phyloP scores from a whole-genome alignment of 2,329 filamentous ascomycete species.

The Apiospora malaysiana region DNA sequence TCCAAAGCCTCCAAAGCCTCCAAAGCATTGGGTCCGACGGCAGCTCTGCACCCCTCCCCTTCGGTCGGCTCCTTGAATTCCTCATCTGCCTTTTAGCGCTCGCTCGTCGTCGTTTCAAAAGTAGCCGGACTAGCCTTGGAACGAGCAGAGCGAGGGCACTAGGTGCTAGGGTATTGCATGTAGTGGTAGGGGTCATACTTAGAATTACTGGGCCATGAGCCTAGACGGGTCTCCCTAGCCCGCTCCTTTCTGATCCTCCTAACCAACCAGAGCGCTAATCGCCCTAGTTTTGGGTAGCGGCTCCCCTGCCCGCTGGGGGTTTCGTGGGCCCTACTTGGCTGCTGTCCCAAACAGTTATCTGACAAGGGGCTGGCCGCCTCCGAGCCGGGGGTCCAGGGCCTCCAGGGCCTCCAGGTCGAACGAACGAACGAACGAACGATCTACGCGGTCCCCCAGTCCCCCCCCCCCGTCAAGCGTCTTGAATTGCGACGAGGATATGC shows the following conservation, averaged over 20 bases:
- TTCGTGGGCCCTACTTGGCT: constrained; percentile 8
- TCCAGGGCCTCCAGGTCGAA: too few species aligned
- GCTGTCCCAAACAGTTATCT: constrained; percentile 12
- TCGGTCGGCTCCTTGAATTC: background rate
- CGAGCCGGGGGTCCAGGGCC: background rate
- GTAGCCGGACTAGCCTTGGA: background rate
- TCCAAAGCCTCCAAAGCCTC: background rate
- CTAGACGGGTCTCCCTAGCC: constrained; percentile 1
- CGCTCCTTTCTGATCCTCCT: too few species aligned
- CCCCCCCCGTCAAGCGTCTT: background rate
- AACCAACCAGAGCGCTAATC: constrained; percentile 1
- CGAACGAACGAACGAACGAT: background rate
- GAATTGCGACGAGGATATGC: background rate
- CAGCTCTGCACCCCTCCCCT: too few species aligned
- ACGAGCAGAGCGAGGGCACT: background rate
- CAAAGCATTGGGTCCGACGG: background rate
- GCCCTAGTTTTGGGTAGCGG: constrained; percentile 1
- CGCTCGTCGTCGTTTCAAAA: background rate
- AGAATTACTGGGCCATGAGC: too few species aligned
- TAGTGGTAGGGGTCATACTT: too few species aligned
- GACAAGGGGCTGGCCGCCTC: constrained; percentile 18
- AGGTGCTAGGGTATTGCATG: too few species aligned
- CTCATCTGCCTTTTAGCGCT: background rate
- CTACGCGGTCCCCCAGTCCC: background rate
- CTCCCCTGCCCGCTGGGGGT: constrained; percentile 11